Base-by-base conservation (phyloP, 1,139 yeast genomes). In the Yamadazyma mexicana region DNA sequence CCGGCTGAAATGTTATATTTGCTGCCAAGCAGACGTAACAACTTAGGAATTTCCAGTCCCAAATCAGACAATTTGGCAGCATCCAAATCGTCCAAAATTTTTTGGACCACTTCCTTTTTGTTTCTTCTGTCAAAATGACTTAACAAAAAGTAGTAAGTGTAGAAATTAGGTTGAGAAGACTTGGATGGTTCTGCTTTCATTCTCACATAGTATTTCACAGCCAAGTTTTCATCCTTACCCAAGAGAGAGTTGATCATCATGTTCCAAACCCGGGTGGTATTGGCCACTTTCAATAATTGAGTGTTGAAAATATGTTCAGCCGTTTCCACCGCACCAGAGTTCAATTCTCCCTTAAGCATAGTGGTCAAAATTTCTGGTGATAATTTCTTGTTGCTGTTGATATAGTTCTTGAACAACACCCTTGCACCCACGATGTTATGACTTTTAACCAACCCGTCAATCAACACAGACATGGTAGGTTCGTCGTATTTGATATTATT, bases 261-360 rank as follows among this genome's bases (percentile, higher is more conserved):
- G 56, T 85, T 83, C 77, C 83, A 83, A 32, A 74, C 64, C 35
- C 80, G 64, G 6, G 77, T 59, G 16, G 67, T 67, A 40, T 60
- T 60, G 23, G 52, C 45, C 31, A 58, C 48, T 15, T 48, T 44
- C 36, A 58, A 50, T 31, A 72, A 54, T 51, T 75, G 75, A 44
- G 67, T 62, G 12, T 67, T 58, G 54, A 83, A 81, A 39, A 75
- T 62, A 5, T 55, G 51, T 46, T 74, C 66, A 0, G 87, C 92
- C 9, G 58, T 58, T 2, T 56, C 61, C 17, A 72, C 49, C 33
- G 72, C 69, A 5, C 87, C 87, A 36, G 56, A 52, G 25, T 64
- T 62, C 40, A 82, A 59, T 58, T 83, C 88, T 25, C 77, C 79
- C 38, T 74, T 70, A 42, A 85, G 69, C 65, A 85, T 69, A 1